Evolutionary conservation across 2,329 filamentous ascomycete genomes (phyloP), one percentile per base, ranked within the genome.

Genomic region (Talaromyces sp.): DNA sequence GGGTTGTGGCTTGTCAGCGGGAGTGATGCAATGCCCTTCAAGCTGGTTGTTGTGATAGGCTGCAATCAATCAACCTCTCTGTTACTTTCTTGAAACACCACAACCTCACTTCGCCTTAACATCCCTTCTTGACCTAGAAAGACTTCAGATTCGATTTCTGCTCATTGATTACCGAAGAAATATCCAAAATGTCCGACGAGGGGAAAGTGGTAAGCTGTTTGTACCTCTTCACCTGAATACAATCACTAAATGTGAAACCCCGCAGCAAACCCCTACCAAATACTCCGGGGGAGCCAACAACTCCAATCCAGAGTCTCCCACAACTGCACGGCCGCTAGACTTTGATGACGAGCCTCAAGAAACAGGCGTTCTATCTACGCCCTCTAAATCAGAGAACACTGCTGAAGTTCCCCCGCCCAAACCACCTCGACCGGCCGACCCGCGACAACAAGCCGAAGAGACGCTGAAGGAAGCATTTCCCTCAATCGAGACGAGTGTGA

Each of bases 381-480:
- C 65, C 19, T 66, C 73, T 43, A 60, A 65, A 14, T 13, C 62
- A 64, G 56, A 58, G 5, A 19, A 33, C 35, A 22, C 62, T 73
- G 65, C 64, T 49, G 72, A 73, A 63, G 72, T 71, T 66, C 75
- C 89, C 27, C 93, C 93, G 13, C 85, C 90, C 47, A 96, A 97
- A 81, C 93, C 93, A 37, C 93, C 93, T 39, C 88, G 93, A 66
- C 94, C 94, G 56, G 73, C 92, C 73, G 91, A 87, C 69, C 90
- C 95, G 68, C 86, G 89, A 67, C 89, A 96, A 78, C 90, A 96
- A 81, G 93, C 92, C 57, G 90, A 94, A 78, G 86, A 87, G 72
- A 97, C 93, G 3, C 83, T 99, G 64, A 94, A 92, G 76, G 95
- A 99, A 78, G 95, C 95, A 0, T 99, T 99, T 73, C 95, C 95